phyloP scores from a whole-genome alignment of 2,329 filamentous ascomycete genomes.

The Diplodia corticola region DNA sequence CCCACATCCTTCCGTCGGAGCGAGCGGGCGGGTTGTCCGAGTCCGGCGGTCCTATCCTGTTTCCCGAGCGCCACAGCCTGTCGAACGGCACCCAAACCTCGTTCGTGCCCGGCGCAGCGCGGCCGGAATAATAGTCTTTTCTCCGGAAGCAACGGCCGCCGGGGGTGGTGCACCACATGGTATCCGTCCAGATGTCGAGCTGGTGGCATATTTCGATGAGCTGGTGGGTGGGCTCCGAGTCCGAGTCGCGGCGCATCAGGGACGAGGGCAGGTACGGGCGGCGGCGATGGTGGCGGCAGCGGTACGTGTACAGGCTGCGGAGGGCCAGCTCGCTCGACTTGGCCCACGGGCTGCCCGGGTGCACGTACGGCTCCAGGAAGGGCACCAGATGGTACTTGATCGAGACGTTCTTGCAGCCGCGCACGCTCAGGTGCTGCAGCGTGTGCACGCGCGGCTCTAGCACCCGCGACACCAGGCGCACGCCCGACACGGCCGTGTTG shows the following conservation, averaged over 20 bases:
- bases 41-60: slow-evolving; percentile 53
- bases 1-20: slow-evolving; percentile 57
- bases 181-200: slow-evolving; percentile 62
- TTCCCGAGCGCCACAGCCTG: slow-evolving; percentile 59
- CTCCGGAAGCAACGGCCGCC: slow-evolving; percentile 57
- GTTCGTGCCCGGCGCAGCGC: slow-evolving; percentile 55
- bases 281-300: slow-evolving; percentile 62
- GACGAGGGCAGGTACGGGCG: slow-evolving; percentile 60
- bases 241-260: slow-evolving; percentile 57
- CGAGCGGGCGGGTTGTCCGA: slow-evolving; percentile 35
- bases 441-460: slow-evolving; percentile 56
- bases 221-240: slow-evolving; percentile 62
- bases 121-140: slow-evolving; percentile 58
- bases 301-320: slow-evolving; percentile 62
- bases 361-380: slow-evolving; percentile 50
- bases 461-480: slow-evolving; percentile 57
- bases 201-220: slow-evolving; percentile 60
- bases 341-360: slow-evolving; percentile 44
- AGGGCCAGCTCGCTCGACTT: slow-evolving; percentile 51
- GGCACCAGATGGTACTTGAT: slow-evolving; percentile 65
- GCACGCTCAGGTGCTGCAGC: slow-evolving; percentile 60
- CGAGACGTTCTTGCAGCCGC: slow-evolving; percentile 64
- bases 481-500: slow-evolving; percentile 61
- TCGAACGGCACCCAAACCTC: slow-evolving; percentile 66
- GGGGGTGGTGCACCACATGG: slow-evolving; percentile 61